A percentile compares a stretch with the other conserved stretches of the same genome.
phyloP scores from a whole-genome alignment of 768 basidiomycete genomes.

The Hemileccinum impolitum region DNA sequence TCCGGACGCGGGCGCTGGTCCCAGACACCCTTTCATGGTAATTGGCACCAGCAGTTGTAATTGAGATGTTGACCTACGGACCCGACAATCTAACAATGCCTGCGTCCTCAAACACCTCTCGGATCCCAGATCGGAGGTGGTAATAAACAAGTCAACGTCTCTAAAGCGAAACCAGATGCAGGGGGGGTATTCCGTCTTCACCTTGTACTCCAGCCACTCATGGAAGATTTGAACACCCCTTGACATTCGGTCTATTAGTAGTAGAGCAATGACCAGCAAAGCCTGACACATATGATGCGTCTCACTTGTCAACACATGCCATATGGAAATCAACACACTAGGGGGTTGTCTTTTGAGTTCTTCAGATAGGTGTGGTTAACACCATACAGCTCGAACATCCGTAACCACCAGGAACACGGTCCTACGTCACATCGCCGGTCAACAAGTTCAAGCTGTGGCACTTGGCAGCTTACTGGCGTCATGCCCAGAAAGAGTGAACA shows the following conservation, averaged over 20 bases:
- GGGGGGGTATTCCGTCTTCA: constrained; percentile 23
- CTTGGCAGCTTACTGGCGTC: constrained; percentile 55
- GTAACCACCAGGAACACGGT: constrained; percentile 78
- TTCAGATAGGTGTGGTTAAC: constrained; percentile 84
- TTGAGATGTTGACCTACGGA: too few species aligned
- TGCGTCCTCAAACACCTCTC: constrained; percentile 39
- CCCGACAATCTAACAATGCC: constrained; percentile 44
- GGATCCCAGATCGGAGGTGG: constrained; percentile 41
- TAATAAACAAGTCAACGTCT: constrained; percentile 35
- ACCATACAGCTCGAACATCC: constrained; percentile 88
- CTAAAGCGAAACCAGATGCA: neutral
- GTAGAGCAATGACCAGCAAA: neutral
- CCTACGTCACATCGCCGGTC: constrained; percentile 40
- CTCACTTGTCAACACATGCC: constrained; percentile 85
- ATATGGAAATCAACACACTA: constrained; percentile 86
- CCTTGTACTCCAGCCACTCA: constrained; percentile 76
- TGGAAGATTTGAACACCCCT: constrained; percentile 83
- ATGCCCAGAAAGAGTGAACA: constrained; percentile 90
- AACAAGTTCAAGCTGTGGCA: neutral
- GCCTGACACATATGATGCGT: constrained; percentile 73
- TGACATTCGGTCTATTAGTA: constrained; percentile 7
- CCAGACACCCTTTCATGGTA: too few species aligned
- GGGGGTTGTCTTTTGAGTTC: constrained; percentile 73
- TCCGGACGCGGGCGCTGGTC: too few species aligned
- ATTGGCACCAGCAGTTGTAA: too few species aligned